phyloP scores from a whole-genome alignment of 768 basidiomycete genomes.

The Hericium alpestre region DNA sequence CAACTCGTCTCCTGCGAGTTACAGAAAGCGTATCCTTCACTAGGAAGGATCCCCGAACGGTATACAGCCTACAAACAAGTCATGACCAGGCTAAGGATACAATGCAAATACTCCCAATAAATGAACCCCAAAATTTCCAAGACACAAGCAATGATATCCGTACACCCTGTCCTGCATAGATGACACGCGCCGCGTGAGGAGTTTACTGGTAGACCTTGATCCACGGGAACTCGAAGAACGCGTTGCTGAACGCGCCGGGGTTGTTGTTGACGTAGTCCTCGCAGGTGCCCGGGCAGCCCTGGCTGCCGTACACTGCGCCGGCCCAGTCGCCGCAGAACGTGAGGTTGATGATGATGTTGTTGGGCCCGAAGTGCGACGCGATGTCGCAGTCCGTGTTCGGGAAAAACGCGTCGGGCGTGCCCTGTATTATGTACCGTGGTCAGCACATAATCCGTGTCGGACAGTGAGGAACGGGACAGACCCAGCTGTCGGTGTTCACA shows the following conservation, averaged over 20 bases:
- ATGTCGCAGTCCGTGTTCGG: slow-evolving; percentile 52
- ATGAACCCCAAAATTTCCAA: too few species aligned
- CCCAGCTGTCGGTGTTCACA: slow-evolving; percentile 46
- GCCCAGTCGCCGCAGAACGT: slow-evolving; percentile 37
- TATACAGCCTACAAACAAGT: too few species aligned
- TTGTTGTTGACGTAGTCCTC: slow-evolving; percentile 1
- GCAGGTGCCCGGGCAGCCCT: slow-evolving; percentile 9
- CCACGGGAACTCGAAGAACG: slow-evolving; percentile 1
- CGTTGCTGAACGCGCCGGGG: neutral
- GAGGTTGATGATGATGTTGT: slow-evolving; percentile 62
- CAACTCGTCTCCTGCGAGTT: too few species aligned
- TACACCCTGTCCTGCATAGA: neutral
- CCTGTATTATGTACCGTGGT: slow-evolving; percentile 24
- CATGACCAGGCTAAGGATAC: too few species aligned
- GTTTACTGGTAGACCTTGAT: slow-evolving; percentile 1
- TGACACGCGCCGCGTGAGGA: neutral
- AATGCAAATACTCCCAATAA: too few species aligned
- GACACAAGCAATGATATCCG: neutral
- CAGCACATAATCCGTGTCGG: neutral
- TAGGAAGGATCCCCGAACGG: too few species aligned
- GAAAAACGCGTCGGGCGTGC: slow-evolving; percentile 51
- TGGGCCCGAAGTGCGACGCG: slow-evolving; percentile 36
- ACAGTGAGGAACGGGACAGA: slow-evolving; percentile 8
- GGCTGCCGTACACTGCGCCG: slow-evolving; percentile 5
- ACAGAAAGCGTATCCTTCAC: too few species aligned